Base-by-base conservation (phyloP, 352 stramenopile genomes). In the Nannochloropsis limnetica region DNA sequence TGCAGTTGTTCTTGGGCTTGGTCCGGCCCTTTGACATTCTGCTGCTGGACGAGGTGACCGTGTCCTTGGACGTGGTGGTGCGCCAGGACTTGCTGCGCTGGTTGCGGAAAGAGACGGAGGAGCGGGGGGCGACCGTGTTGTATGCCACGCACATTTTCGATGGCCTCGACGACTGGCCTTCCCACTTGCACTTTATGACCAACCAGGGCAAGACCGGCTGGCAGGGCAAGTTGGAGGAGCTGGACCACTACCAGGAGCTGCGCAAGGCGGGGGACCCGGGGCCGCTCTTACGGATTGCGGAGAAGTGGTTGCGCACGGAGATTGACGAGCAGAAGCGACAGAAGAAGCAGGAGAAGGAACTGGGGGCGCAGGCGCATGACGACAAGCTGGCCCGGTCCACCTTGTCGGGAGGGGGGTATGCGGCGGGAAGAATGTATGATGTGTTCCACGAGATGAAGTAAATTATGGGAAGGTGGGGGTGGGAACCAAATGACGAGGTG, bases 141-240 rank as follows among this genome's bases (percentile, higher is more conserved):
- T 91, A 91, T 86, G 92, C 92, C 4, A 96, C 96, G 15, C 95
- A 99, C 88, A 98, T 99, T 81, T 98, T 98, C 88, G 96, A 98
- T 87, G 95, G 95, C 68, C 92, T 97, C 79, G 95, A 98, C 84
- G 89, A 95, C 20, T 99, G 95, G 95, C 94, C 93, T 9, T 92
- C 94, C 0, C 91, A 98, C 88, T 89, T 98, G 29, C 90, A 96
- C 49, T 99, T 97, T 86, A 88, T 99, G 28, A 93, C 86, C 29
- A 88, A 89, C 81, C 61, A 87, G 61, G 90, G 90, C 11, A n/a
- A 81, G 27, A 93, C 89, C 68, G 90, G 90, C 28, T 94, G 90
- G 89, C 90, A 94, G 85, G 91, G 91, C 68, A 81, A 84, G 25
- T 87, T 94, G 43, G 81, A 91, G 20, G 91, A 95, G 1, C 85